Percentiles rank a stretch among this genome's conserved stretches.
phyloP scores from a whole-genome alignment of 306 rosid genomes.

The Oemleria cerasiformis region DNA sequence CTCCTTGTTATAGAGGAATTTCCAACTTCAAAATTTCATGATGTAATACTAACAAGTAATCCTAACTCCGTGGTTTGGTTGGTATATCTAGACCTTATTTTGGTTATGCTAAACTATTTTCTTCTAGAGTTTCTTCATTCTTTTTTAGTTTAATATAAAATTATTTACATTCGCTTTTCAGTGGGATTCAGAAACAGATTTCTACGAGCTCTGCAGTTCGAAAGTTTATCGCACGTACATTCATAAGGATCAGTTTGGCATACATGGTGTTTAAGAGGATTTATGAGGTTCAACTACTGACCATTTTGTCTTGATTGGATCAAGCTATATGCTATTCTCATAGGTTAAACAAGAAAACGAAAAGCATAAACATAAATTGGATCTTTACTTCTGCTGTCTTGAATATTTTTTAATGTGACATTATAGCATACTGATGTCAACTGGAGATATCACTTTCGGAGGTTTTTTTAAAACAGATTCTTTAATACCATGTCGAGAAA shows the following conservation, averaged over 20 bases:
- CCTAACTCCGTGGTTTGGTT: too few species aligned
- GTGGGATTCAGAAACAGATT: conserved; percentile 90
- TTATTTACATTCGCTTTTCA: conserved; percentile 25
- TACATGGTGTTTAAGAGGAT: conserved; percentile 87
- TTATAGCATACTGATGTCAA: neutral
- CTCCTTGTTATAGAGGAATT: neutral
- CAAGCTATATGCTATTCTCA: conserved; percentile 9
- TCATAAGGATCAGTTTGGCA: conserved; percentile 65
- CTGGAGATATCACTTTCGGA: neutral
- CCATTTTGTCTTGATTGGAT: conserved; percentile 9
- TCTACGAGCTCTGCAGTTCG: conserved; percentile 57
- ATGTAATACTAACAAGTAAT: too few species aligned
- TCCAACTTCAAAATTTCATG: neutral
- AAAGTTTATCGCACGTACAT: conserved; percentile 75
- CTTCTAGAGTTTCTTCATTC: neutral
- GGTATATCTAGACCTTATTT: neutral
- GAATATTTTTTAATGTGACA: too few species aligned
- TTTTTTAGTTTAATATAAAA: neutral
- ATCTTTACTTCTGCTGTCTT: neutral
- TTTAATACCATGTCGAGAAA: neutral
- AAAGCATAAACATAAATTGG: neutral
- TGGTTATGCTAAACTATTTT: neutral
- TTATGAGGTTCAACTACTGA: conserved; percentile 64
- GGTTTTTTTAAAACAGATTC: neutral
- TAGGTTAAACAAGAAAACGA: neutral